Evolutionary conservation across 106 monocot genomes (phyloP).

Genomic region (Gastrodia elata): DNA sequence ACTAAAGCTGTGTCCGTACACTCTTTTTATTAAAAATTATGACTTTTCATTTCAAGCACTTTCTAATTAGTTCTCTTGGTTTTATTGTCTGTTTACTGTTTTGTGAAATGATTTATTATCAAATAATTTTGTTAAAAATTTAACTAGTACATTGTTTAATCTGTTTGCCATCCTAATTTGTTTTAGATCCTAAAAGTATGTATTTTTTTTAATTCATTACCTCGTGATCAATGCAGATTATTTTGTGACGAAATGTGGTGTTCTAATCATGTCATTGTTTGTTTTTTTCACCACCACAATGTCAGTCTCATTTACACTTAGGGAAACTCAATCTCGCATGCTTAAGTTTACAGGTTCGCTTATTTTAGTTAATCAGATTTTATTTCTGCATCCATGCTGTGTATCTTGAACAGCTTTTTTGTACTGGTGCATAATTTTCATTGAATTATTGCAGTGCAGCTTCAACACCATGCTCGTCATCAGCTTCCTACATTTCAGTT

Average conservation of each 20-base stretch:
- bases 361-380: constrained; percentile 4
- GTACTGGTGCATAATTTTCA: not conserved
- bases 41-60: no score
- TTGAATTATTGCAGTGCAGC: constrained; percentile 69
- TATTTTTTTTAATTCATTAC: not conserved
- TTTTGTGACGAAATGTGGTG: constrained; percentile 92
- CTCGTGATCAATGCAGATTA: constrained; percentile 49
- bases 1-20: no score
- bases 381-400: not conserved
- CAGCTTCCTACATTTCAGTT: constrained; percentile 96
- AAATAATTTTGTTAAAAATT: no score
- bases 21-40: no score
- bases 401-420: not conserved
- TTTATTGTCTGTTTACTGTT: no score
- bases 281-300: constrained; percentile 99
- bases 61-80: no score
- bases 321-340: constrained; percentile 99
- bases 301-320: constrained; percentile 96
- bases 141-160: not conserved
- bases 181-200: not conserved
- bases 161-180: not conserved
- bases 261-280: constrained; percentile 97
- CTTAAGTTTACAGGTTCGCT: constrained; percentile 90
- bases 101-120: no score
- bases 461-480: constrained; percentile 97